Percentiles rank a stretch among this genome's conserved stretches.
These are phyloP conservation scores for Simplicillium sp. DNA, from an alignment of 2,329 filamentous ascomycete genomes.

Conservation along the genomic window DNA sequence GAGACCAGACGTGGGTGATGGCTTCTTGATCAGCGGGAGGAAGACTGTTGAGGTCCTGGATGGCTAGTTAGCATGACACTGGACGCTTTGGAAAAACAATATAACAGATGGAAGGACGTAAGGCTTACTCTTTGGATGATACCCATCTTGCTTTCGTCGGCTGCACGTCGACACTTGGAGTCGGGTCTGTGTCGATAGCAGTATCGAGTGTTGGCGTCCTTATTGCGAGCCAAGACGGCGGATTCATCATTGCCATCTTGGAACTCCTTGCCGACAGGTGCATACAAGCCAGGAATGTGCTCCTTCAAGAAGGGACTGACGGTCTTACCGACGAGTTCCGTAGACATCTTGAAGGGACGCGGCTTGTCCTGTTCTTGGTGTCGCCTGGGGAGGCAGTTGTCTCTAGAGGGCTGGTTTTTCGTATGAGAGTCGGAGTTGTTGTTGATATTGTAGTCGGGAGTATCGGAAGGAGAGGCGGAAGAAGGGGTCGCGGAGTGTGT, in stretches of 20 bases:
- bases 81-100: too few relatives aligned
- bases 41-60: slow-evolving; percentile 69
- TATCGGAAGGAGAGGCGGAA: background rate
- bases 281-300: slow-evolving; percentile 85
- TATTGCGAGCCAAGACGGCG: slow-evolving; percentile 13
- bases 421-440: background rate
- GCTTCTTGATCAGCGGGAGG: slow-evolving; percentile 83
- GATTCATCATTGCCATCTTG: slow-evolving; percentile 15
- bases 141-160: slow-evolving; percentile 94
- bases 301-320: slow-evolving; percentile 82
- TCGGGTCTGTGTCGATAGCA: slow-evolving; percentile 95
- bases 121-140: slow-evolving; percentile 72
- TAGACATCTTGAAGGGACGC: slow-evolving; percentile 46
- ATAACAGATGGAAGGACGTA: slow-evolving; percentile 1
- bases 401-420: slow-evolving; percentile 13
- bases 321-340: slow-evolving; percentile 64
- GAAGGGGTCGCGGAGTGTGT: slow-evolving; percentile 1
- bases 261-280: slow-evolving; percentile 57
- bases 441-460: background rate
- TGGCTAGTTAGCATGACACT: slow-evolving; percentile 5
- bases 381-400: slow-evolving; percentile 42
- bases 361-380: slow-evolving; percentile 38
- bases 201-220: slow-evolving; percentile 72
- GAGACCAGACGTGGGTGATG: slow-evolving; percentile 94
- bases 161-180: slow-evolving; percentile 83